These are phyloP conservation scores for Ajuga chamaepitys DNA, from an alignment of 257 asterid species.

Conservation along the genomic window DNA sequence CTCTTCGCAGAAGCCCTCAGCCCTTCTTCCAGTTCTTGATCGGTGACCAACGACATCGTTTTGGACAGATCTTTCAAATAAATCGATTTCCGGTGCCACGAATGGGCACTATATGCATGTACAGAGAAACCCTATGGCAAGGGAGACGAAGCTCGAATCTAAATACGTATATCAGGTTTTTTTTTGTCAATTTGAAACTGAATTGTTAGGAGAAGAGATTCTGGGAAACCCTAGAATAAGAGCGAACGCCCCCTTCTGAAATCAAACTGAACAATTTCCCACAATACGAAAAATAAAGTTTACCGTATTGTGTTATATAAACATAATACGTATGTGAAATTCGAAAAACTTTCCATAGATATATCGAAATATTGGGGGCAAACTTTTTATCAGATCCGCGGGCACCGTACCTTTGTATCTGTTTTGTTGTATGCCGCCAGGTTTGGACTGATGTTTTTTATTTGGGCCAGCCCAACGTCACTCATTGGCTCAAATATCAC, in stretches of 20 bases:
- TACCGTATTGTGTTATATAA: no score
- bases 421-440: no score
- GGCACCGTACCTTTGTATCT: no score
- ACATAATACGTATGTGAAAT: no score
- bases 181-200: not conserved
- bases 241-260: not conserved
- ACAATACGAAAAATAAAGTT: no score
- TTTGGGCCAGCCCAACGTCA: no score
- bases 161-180: no score
- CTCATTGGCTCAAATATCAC: no score
- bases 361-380: no score
- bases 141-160: not conserved
- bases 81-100: not conserved
- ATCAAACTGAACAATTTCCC: not conserved
- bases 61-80: constrained; percentile 6
- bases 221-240: constrained; percentile 16
- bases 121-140: constrained; percentile 15
- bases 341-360: no score
- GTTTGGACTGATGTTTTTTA: no score
- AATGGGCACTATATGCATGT: not conserved
- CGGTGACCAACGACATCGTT: constrained; percentile 17
- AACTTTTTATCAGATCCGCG: no score
- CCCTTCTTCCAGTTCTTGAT: constrained; percentile 40
- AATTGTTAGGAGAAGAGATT: not conserved
- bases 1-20: constrained; percentile 51